Evolutionary conservation across 352 stramenopile species (phyloP).

Genomic region (Globisporangium cystogenes): DNA sequence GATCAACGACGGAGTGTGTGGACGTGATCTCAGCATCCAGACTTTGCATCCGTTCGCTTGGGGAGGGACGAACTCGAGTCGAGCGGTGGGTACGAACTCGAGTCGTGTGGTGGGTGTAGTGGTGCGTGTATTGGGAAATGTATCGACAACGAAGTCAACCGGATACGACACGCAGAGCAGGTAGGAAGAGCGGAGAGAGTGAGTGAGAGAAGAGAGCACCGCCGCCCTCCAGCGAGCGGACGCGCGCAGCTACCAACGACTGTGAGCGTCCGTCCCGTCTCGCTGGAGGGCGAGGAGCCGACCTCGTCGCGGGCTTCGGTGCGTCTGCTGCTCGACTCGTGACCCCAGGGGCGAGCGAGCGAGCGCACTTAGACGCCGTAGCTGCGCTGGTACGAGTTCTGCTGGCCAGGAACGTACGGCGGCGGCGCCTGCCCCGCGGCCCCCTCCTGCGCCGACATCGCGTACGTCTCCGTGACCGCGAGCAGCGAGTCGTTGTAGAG

Average conservation of each 20-base stretch:
- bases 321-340: neutral
- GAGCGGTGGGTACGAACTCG: too few relatives aligned
- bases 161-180: neutral
- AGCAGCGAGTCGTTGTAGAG: constrained; percentile 88
- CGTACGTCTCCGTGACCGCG: constrained; percentile 83
- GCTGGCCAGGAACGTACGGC: constrained; percentile 84
- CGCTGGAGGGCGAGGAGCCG: constrained; percentile 1
- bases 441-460: constrained; percentile 65
- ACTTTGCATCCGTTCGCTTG: too few relatives aligned
- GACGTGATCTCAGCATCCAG: too few relatives aligned
- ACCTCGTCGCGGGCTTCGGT: neutral
- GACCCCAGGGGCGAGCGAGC: too few relatives aligned
- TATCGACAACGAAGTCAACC: constrained; percentile 1
- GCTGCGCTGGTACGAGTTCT: constrained; percentile 88
- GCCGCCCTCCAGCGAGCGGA: neutral
- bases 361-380: constrained; percentile 61
- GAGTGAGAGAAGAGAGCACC: neutral
- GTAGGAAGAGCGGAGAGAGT: neutral
- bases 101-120: too few relatives aligned
- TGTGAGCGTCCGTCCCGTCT: constrained; percentile 2
- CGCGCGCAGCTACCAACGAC: constrained; percentile 14
- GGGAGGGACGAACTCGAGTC: too few relatives aligned
- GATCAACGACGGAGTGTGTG: too few relatives aligned
- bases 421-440: constrained; percentile 50
- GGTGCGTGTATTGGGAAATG: neutral